phyloP scores from a whole-genome alignment of 2,329 filamentous ascomycete genomes.

The Xylariaceae sp. region DNA sequence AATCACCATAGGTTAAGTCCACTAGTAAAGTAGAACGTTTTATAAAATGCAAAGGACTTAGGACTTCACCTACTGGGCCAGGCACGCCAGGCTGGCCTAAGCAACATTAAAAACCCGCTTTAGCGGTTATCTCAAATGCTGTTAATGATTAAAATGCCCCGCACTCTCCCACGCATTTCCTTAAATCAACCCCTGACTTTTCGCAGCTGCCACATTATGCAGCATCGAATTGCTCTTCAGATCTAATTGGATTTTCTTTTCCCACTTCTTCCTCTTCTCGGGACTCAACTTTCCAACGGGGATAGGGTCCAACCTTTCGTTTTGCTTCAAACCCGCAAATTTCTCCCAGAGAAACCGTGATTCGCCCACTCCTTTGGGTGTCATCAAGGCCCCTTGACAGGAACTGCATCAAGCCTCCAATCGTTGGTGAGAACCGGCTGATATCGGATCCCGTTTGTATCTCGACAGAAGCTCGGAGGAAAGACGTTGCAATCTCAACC shows the following conservation, averaged over 20 bases:
- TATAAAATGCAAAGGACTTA: too few species aligned
- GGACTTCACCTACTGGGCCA: too few species aligned
- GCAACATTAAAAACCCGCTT: too few species aligned
- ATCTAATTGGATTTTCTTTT: slow-evolving; percentile 1
- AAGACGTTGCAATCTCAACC: slow-evolving; percentile 2
- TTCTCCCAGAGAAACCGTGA: neutral
- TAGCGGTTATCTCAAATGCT: too few species aligned
- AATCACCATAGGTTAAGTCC: too few species aligned
- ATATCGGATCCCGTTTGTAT: neutral
- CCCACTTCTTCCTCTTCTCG: slow-evolving; percentile 2
- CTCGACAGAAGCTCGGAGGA: neutral
- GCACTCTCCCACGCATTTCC: neutral
- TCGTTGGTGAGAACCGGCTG: neutral
- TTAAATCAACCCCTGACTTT: neutral
- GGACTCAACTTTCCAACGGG: slow-evolving; percentile 1
- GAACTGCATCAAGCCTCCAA: neutral
- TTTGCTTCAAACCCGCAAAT: neutral
- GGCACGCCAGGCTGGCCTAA: too few species aligned
- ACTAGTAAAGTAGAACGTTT: too few species aligned
- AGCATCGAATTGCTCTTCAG: neutral
- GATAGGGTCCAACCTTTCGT: neutral
- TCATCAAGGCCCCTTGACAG: neutral
- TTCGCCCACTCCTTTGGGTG: neutral
- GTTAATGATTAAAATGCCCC: too few species aligned
- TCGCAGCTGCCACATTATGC: neutral